A percentile compares a stretch with the other conserved stretches of the same genome.
Evolutionary conservation across 768 basidiomycete species (phyloP).

Genomic region (Podaxis sp.): DNA sequence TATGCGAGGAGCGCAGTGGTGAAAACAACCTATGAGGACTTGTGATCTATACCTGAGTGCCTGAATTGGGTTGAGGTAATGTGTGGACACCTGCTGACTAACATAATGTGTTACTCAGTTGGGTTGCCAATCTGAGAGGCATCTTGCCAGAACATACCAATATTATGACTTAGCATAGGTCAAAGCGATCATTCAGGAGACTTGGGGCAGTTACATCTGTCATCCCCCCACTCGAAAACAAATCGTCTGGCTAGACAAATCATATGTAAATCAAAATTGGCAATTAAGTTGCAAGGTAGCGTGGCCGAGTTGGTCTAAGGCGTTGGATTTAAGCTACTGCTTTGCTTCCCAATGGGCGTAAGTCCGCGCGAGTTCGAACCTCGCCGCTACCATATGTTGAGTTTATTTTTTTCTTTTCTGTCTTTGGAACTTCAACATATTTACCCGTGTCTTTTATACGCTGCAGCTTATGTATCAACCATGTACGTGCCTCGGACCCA

Average conservation of each 20-base stretch:
- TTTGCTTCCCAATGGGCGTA: slow-evolving; percentile 78
- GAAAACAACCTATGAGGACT: background rate
- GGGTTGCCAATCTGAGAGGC: too few relatives aligned
- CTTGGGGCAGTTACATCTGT: background rate
- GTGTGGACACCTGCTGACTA: too few relatives aligned
- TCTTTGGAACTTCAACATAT: too few relatives aligned
- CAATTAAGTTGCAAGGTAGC: slow-evolving; percentile 34
- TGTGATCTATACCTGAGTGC: background rate
- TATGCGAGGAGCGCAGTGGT: background rate
- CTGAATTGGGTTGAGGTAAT: background rate
- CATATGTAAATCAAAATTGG: background rate
- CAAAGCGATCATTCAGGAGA: background rate
- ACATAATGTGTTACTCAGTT: too few relatives aligned
- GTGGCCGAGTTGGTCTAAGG: slow-evolving; percentile 91
- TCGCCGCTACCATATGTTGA: slow-evolving; percentile 66
- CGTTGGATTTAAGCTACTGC: slow-evolving; percentile 76
- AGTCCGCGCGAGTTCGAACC: slow-evolving; percentile 90
- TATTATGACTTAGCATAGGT: too few relatives aligned
- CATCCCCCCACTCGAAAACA: background rate
- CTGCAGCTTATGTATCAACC: background rate
- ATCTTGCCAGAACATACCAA: too few relatives aligned
- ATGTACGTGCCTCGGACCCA: background rate
- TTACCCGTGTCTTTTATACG: too few relatives aligned
- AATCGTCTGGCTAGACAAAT: too few relatives aligned
- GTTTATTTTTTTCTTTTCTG: slow-evolving; percentile 8